Conservation (phyloP, 163 green algal species). For the Trebouxia gelatinosa region DNA sequence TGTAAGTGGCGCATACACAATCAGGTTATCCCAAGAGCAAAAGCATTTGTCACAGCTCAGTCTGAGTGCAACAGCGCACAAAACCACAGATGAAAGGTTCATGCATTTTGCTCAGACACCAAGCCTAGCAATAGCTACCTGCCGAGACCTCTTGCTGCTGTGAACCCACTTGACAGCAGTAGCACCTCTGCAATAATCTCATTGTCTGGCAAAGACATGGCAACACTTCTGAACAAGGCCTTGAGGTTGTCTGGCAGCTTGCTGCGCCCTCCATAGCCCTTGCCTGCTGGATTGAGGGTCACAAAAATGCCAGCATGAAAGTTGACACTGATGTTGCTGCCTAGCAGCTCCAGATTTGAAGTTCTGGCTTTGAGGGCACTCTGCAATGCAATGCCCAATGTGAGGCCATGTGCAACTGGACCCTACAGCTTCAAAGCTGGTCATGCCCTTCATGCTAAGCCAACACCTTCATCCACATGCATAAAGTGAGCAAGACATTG, state of each 20-base stretch:
- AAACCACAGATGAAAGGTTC: background rate
- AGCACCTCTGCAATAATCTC: conserved; percentile 82
- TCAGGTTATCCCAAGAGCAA: background rate
- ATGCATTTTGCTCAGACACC: background rate
- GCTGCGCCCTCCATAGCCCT: conserved; percentile 78
- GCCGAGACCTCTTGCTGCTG: conserved; percentile 33
- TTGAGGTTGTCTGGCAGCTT: conserved; percentile 89
- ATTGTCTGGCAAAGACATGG: conserved; percentile 81
- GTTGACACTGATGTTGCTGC: conserved; percentile 66
- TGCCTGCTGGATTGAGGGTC: conserved; percentile 84
- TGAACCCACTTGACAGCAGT: conserved; percentile 74
- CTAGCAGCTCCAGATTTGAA: conserved; percentile 62
- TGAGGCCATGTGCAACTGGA: too few species aligned
- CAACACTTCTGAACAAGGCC: conserved; percentile 79
- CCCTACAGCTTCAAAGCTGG: too few species aligned
- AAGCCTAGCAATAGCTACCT: background rate
- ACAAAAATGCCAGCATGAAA: conserved; percentile 82
- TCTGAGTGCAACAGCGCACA: background rate
- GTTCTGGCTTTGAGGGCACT: conserved; percentile 62
- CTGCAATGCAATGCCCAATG: too few species aligned
- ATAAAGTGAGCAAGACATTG: too few species aligned
- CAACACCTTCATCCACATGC: too few species aligned
- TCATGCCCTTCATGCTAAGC: too few species aligned
- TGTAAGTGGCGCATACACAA: too few species aligned
- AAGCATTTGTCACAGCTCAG: background rate